phyloP scores from a whole-genome alignment of 495 filamentous ascomycete species.

The Penicillium arizonense region DNA sequence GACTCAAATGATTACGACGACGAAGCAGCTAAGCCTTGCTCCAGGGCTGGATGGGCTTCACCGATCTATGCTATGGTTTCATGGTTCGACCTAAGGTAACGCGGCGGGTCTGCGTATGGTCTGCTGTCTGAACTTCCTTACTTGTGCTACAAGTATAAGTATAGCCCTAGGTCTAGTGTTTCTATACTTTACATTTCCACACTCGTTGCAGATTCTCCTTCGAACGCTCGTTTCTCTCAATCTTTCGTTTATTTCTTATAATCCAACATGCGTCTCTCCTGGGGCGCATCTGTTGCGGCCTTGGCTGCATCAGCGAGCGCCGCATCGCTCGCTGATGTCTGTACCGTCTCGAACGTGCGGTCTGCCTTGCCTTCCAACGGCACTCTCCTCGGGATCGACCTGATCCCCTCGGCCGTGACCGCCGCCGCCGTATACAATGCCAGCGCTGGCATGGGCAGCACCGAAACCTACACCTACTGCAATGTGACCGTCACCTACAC shows the following conservation, averaged over 20 bases:
- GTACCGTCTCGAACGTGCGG: conserved; percentile 33
- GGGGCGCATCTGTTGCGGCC: conserved; percentile 20
- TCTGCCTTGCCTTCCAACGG: conserved; percentile 32
- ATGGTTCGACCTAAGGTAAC: background rate
- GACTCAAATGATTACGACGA: background rate
- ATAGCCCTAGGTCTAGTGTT: background rate
- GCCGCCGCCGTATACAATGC: conserved; percentile 27
- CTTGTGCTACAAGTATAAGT: background rate
- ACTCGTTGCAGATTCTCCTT: background rate
- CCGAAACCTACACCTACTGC: conserved; percentile 31
- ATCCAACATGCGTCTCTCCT: conserved; percentile 23
- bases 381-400: conserved; percentile 29
- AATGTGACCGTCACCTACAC: conserved; percentile 37
- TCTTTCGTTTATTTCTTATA: conserved; percentile 1
- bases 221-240: background rate
- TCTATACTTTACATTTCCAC: background rate
- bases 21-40: background rate
- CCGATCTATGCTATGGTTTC: background rate
- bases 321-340: conserved; percentile 29
- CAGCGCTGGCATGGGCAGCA: conserved; percentile 10
- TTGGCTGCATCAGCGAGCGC: conserved; percentile 29
- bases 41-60: background rate
- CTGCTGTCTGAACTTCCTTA: background rate
- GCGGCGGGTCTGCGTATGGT: background rate
- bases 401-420: conserved; percentile 30